Evolutionary conservation across 768 basidiomycete species (phyloP).

Genomic region (Mrakia blollopis): DNA sequence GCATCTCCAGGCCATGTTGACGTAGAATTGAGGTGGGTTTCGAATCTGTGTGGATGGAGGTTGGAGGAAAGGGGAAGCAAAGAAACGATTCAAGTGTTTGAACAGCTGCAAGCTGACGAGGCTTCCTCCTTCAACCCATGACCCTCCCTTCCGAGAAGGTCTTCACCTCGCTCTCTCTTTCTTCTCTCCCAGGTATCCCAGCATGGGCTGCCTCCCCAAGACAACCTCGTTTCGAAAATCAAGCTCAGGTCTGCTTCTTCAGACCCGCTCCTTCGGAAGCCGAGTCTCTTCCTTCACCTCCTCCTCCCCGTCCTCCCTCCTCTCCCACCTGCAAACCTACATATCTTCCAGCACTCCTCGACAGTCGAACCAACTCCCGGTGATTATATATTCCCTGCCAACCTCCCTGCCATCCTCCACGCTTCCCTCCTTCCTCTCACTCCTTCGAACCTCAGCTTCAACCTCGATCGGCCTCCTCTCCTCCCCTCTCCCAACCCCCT

Average conservation of each 20-base stretch:
- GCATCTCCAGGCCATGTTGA: not conserved
- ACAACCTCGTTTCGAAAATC: not conserved
- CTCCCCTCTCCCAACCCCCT: not conserved
- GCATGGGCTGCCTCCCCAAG: not conserved
- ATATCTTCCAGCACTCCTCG: not conserved
- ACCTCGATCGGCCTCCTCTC: conserved; percentile 8
- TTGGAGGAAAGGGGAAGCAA: not conserved
- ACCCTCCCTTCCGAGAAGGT: no score
- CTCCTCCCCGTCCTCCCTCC: conserved; percentile 1
- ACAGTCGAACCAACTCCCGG: not conserved
- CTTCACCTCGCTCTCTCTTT: no score
- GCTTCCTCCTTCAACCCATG: no score
- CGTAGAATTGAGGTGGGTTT: not conserved
- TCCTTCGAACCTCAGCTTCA: not conserved
- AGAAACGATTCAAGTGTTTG: no score
- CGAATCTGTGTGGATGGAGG: not conserved
- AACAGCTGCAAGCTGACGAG: no score
- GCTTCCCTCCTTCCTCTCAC: not conserved
- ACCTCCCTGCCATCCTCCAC: not conserved
- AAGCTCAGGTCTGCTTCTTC: not conserved
- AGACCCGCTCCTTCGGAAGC: not conserved
- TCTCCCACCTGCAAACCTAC: not conserved
- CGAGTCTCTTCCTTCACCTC: not conserved
- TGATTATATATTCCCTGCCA: not conserved
- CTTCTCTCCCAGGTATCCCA: no score